These are phyloP conservation scores for Luvunga scandens DNA, from an alignment of 345 rosid species.

Conservation along the genomic window DNA sequence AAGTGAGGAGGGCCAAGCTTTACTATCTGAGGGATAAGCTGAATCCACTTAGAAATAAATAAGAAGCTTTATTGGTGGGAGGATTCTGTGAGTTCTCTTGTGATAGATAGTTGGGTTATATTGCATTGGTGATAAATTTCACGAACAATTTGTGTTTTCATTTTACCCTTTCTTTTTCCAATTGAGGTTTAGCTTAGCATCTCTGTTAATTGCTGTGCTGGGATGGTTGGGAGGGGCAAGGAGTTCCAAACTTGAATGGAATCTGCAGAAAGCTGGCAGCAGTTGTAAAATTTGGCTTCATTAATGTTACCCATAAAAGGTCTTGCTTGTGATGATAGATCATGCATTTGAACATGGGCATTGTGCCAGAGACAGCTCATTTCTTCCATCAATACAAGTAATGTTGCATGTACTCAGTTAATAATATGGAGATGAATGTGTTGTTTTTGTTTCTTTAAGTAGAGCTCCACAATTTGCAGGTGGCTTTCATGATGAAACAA, in stretches of 20 bases:
- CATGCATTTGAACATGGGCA: not conserved
- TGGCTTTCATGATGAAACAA: too few species aligned
- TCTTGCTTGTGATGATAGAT: not conserved
- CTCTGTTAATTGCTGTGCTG: not conserved
- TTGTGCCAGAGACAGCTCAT: not conserved
- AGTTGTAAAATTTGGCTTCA: not conserved
- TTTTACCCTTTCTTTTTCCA: not conserved
- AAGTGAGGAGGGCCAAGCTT: slow-evolving; percentile 92
- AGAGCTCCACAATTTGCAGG: not conserved
- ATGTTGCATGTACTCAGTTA: not conserved
- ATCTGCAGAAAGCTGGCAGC: not conserved
- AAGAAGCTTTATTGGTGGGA: slow-evolving; percentile 17
- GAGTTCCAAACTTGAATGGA: not conserved
- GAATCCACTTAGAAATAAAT: slow-evolving; percentile 71
- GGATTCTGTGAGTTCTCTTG: not conserved
- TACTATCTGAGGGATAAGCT: slow-evolving; percentile 90
- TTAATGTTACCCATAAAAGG: not conserved
- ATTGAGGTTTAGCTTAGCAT: not conserved
- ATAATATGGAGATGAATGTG: not conserved
- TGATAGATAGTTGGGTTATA: slow-evolving; percentile 1
- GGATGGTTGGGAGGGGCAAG: not conserved
- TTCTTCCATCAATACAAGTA: not conserved
- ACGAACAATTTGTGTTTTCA: not conserved
- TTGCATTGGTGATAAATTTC: slow-evolving; percentile 13
- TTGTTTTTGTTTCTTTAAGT: not conserved